Percentiles rank a stretch among this genome's conserved stretches.
Evolutionary conservation across 805 yeast genomes (phyloP).

Genomic region (Candida morakotiae): DNA sequence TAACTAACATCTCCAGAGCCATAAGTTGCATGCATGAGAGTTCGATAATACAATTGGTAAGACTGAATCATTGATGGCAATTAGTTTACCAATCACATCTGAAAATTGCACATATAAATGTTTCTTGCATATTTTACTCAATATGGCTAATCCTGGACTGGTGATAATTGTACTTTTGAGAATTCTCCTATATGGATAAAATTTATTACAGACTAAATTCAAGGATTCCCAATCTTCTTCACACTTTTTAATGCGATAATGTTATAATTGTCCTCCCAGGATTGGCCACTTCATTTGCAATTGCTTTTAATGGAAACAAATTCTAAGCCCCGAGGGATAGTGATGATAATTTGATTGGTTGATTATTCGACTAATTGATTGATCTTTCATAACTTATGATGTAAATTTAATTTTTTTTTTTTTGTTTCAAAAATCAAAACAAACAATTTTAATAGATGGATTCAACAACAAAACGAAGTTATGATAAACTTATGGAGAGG

Average conservation of each 20-base stretch:
- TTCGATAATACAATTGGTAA: constrained; percentile 74
- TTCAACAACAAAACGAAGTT: constrained; percentile 4
- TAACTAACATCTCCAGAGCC: constrained; percentile 81
- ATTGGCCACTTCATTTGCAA: constrained; percentile 60
- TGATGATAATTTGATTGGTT: constrained; percentile 50
- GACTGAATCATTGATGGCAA: constrained; percentile 65
- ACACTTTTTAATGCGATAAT: constrained; percentile 92
- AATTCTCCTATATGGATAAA: constrained; percentile 61
- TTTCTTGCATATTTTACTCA: constrained; percentile 71
- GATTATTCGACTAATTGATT: no score
- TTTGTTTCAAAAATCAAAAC: constrained; percentile 6
- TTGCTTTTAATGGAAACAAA: constrained; percentile 75
- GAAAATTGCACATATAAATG: constrained; percentile 82
- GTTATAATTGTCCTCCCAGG: constrained; percentile 52
- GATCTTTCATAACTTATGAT: neutral
- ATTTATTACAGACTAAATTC: constrained; percentile 35
- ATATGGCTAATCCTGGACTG: constrained; percentile 88
- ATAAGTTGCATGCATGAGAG: constrained; percentile 95
- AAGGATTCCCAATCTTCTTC: constrained; percentile 76
- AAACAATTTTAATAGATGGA: constrained; percentile 1
- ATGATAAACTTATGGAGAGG: constrained; percentile 1
- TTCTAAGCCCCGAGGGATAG: constrained; percentile 90
- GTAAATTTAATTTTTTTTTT: no score
- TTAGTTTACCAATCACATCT: constrained; percentile 95
- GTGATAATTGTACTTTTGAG: constrained; percentile 81